Conservation (phyloP, 2,329 filamentous ascomycete genomes). For the Nemania abortiva region DNA sequence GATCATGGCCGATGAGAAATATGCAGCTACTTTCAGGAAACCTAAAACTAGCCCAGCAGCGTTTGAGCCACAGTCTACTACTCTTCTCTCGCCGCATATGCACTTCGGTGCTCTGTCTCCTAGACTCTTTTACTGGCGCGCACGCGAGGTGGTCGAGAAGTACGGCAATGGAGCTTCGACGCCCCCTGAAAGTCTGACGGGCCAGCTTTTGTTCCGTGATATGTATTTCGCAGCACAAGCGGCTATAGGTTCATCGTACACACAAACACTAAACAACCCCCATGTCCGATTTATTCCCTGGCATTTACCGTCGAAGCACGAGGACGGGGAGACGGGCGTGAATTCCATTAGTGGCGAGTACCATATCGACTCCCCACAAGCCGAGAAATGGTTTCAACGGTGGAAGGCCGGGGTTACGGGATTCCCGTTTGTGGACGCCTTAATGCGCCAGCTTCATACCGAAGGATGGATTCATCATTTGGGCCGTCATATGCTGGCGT, state of each 20-base stretch:
- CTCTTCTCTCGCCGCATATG: slow-evolving; percentile 77
- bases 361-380: slow-evolving; percentile 70
- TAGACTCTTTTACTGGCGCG: slow-evolving; percentile 79
- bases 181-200: slow-evolving; percentile 76
- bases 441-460: slow-evolving; percentile 78
- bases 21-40: slow-evolving; percentile 80
- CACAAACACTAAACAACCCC: slow-evolving; percentile 73
- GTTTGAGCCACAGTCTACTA: slow-evolving; percentile 79
- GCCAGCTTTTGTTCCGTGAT: slow-evolving; percentile 81
- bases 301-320: slow-evolving; percentile 74
- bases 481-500: slow-evolving; percentile 81
- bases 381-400: slow-evolving; percentile 74
- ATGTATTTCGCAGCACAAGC: slow-evolving; percentile 88
- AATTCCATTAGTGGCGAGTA: slow-evolving; percentile 69
- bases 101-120: slow-evolving; percentile 81
- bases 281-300: slow-evolving; percentile 81
- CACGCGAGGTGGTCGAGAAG: slow-evolving; percentile 69
- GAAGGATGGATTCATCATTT: slow-evolving; percentile 88
- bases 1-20: slow-evolving; percentile 72
- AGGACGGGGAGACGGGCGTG: slow-evolving; percentile 55
- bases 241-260: slow-evolving; percentile 71
- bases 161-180: slow-evolving; percentile 68
- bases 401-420: slow-evolving; percentile 79
- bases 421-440: slow-evolving; percentile 83
- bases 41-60: slow-evolving; percentile 80